These are phyloP conservation scores for Zasmidium citrigriseum DNA, from an alignment of 2,329 filamentous ascomycete species.

Conservation along the genomic window DNA sequence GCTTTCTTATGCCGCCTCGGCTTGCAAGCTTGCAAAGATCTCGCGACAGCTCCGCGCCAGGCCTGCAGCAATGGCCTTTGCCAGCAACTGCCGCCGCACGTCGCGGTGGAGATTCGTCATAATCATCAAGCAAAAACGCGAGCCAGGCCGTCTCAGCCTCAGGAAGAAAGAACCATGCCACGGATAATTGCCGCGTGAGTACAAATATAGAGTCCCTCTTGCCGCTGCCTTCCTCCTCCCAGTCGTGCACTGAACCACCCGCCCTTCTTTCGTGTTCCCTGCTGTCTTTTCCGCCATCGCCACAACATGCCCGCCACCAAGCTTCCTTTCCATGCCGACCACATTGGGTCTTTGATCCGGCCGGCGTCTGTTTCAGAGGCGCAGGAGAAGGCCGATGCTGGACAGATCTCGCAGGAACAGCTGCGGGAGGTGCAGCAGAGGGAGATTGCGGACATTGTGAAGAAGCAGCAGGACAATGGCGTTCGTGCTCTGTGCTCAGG, in stretches of 20 bases:
- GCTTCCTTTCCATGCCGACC: constrained; percentile 71
- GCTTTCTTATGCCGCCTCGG: too few species aligned
- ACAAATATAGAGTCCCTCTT: not conserved
- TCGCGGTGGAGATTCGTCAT: too few species aligned
- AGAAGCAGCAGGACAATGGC: constrained; percentile 64
- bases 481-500: constrained; percentile 68
- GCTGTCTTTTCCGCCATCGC: not conserved
- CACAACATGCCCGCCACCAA: constrained; percentile 33
- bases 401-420: constrained; percentile 55
- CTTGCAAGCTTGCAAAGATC: too few species aligned
- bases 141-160: not conserved
- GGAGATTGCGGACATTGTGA: constrained; percentile 65
- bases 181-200: constrained; percentile 4
- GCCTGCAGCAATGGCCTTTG: too few species aligned
- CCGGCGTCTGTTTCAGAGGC: constrained; percentile 63
- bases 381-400: constrained; percentile 58
- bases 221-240: not conserved
- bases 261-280: not conserved
- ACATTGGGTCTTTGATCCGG: constrained; percentile 71
- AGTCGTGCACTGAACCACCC: not conserved
- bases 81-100: too few species aligned
- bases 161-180: not conserved
- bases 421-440: constrained; percentile 64
- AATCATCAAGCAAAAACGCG: too few species aligned
- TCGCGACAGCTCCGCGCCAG: too few species aligned